Conservation (phyloP, 768 basidiomycete genomes). For the Infundibulicybe gibba region DNA sequence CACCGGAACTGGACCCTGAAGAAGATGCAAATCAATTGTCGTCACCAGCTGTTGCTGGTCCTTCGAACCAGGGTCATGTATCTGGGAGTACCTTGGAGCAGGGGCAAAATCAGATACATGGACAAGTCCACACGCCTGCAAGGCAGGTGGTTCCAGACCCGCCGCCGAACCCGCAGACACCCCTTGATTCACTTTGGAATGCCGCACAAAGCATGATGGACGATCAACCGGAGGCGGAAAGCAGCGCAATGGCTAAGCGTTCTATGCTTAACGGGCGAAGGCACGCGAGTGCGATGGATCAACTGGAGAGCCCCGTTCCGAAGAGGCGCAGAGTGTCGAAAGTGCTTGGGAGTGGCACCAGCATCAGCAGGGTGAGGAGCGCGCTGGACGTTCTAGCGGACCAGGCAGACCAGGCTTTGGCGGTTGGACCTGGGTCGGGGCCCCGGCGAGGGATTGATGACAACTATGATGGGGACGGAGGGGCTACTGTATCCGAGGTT, state of each 20-base stretch:
- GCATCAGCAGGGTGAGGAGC: constrained; percentile 33
- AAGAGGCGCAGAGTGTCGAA: constrained; percentile 26
- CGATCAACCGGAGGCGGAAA: constrained; percentile 14
- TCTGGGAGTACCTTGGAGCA: not conserved
- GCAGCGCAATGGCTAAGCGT: constrained; percentile 10
- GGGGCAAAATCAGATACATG: not conserved
- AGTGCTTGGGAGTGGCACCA: constrained; percentile 6
- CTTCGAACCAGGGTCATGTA: not conserved
- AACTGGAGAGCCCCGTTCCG: constrained; percentile 29
- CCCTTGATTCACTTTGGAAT: constrained; percentile 53
- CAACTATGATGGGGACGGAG: constrained; percentile 3
- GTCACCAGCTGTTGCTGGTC: not conserved
- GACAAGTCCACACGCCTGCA: no score
- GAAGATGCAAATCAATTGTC: not conserved
- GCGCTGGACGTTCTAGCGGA: constrained; percentile 75
- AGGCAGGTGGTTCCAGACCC: constrained; percentile 10
- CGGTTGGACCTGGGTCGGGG: constrained; percentile 10
- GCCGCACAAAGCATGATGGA: constrained; percentile 52
- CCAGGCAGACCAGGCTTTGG: constrained; percentile 54
- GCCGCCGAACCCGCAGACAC: constrained; percentile 31
- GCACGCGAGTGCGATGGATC: constrained; percentile 18
- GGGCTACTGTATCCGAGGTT: constrained; percentile 1
- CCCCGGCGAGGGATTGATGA: constrained; percentile 8
- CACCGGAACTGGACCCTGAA: constrained; percentile 4
- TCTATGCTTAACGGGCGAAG: constrained; percentile 7